These are phyloP conservation scores for Taphrina wiesneri DNA, from an alignment of 1,139 yeast species.

Conservation along the genomic window DNA sequence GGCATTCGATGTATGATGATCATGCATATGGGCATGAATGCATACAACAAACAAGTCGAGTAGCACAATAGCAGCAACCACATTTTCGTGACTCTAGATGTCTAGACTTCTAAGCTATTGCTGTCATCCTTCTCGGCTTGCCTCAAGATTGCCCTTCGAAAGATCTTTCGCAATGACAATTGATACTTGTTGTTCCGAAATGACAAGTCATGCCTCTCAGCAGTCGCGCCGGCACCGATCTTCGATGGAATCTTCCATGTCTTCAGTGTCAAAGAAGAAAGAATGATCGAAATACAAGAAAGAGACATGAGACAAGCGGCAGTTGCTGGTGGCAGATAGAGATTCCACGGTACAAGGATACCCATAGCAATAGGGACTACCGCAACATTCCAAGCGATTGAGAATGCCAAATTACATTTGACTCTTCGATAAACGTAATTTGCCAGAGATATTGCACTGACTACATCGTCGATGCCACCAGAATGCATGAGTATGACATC, in stretches of 20 bases:
- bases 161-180: not conserved
- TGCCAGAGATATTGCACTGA: slow-evolving; percentile 74
- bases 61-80: too few relatives aligned
- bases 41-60: too few relatives aligned
- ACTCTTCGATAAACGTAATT: slow-evolving; percentile 69
- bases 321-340: slow-evolving; percentile 86
- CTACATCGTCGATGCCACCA: slow-evolving; percentile 58
- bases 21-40: too few relatives aligned
- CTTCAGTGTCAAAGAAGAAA: slow-evolving; percentile 67
- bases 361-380: slow-evolving; percentile 99
- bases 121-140: not conserved
- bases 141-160: not conserved
- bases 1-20: too few relatives aligned
- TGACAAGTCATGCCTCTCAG: too few relatives aligned
- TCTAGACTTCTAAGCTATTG: not conserved
- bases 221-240: not conserved
- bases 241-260: slow-evolving; percentile 44
- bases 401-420: slow-evolving; percentile 80
- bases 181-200: not conserved
- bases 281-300: slow-evolving; percentile 84
- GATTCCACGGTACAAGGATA: slow-evolving; percentile 70
- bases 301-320: slow-evolving; percentile 88
- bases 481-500: slow-evolving; percentile 65
- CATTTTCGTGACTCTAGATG: not conserved
- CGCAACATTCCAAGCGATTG: slow-evolving; percentile 74